These are phyloP conservation scores for Exophiala viscosa DNA, from an alignment of 2,329 filamentous ascomycete species.

Conservation along the genomic window DNA sequence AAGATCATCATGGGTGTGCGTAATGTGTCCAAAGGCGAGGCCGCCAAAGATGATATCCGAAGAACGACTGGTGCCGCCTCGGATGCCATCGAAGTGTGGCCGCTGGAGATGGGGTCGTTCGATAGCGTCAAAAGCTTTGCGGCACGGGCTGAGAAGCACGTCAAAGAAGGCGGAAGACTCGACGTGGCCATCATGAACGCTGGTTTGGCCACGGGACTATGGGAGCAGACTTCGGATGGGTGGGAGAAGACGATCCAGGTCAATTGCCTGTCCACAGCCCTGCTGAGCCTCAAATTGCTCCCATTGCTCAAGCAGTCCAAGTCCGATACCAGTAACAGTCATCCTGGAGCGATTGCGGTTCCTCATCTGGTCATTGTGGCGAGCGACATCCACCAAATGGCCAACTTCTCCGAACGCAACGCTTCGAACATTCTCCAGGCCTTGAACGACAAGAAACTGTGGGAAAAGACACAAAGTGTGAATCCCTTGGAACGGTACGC, in stretches of 20 bases:
- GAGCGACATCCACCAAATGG: conserved; percentile 23
- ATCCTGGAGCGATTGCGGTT: conserved; percentile 15
- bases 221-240: conserved; percentile 37
- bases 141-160: conserved; percentile 23
- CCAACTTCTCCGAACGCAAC: background rate
- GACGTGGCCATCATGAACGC: conserved; percentile 42
- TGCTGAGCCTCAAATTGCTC: conserved; percentile 24
- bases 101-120: conserved; percentile 37
- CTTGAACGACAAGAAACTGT: background rate
- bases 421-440: background rate
- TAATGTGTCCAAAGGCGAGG: conserved; percentile 35
- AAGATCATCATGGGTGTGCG: conserved; percentile 46
- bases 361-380: conserved; percentile 23
- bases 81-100: conserved; percentile 36
- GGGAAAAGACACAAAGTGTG: background rate
- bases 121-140: conserved; percentile 37
- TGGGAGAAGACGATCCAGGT: conserved; percentile 50
- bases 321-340: conserved; percentile 16
- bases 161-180: conserved; percentile 29
- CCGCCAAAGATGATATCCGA: conserved; percentile 35
- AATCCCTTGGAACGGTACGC: background rate
- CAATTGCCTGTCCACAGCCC: conserved; percentile 26
- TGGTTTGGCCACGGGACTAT: conserved; percentile 38
- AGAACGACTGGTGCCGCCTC: conserved; percentile 22
- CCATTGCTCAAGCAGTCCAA: conserved; percentile 8